These are phyloP conservation scores for Diaporthe sp. DNA, from an alignment of 2,329 filamentous ascomycete species.

Conservation along the genomic window DNA sequence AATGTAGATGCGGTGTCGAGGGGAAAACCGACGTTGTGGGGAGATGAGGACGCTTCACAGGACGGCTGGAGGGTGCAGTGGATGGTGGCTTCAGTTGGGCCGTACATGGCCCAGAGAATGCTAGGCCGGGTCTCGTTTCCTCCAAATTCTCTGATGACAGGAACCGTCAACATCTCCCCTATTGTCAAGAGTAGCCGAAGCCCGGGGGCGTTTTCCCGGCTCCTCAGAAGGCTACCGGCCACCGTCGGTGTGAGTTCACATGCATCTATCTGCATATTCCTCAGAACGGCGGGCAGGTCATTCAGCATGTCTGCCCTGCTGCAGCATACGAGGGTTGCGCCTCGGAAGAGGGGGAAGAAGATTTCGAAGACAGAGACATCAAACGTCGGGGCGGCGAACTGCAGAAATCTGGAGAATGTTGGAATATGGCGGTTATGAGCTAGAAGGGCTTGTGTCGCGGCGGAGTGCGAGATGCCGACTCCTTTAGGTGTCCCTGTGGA, in stretches of 20 bases:
- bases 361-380: slow-evolving; percentile 97
- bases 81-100: slow-evolving; percentile 91
- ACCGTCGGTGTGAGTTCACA: slow-evolving; percentile 93
- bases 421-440: slow-evolving; percentile 87
- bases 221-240: slow-evolving; percentile 80
- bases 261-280: slow-evolving; percentile 78
- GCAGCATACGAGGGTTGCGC: slow-evolving; percentile 80
- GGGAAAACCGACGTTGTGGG: slow-evolving; percentile 81
- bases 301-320: slow-evolving; percentile 79
- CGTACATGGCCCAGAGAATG: slow-evolving; percentile 93
- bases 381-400: slow-evolving; percentile 93
- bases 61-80: slow-evolving; percentile 83
- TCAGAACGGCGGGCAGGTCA: slow-evolving; percentile 79
- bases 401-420: slow-evolving; percentile 82
- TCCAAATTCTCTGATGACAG: slow-evolving; percentile 85
- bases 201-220: slow-evolving; percentile 75
- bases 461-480: slow-evolving; percentile 83
- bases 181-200: slow-evolving; percentile 85
- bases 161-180: slow-evolving; percentile 89
- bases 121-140: slow-evolving; percentile 65
- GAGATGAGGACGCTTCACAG: slow-evolving; percentile 69
- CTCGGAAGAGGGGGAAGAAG: slow-evolving; percentile 86
- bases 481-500: slow-evolving; percentile 93
- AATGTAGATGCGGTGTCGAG: slow-evolving; percentile 87
- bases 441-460: slow-evolving; percentile 85